These are phyloP conservation scores for Fusarium penzigii DNA, from an alignment of 2,329 filamentous ascomycete species.

Conservation along the genomic window DNA sequence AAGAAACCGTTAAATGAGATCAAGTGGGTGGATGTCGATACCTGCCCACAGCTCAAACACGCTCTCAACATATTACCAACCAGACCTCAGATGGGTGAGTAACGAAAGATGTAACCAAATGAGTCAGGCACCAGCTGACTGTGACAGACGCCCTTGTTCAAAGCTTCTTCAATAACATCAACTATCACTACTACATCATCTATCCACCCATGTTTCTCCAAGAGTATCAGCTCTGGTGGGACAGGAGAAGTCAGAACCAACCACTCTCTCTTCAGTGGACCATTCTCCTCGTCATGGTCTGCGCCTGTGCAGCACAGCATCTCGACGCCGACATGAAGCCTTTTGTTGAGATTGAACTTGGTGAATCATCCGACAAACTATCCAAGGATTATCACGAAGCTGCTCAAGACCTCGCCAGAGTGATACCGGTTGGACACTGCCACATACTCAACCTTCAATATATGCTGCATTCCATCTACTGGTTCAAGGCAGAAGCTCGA, in stretches of 20 bases:
- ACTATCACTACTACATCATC: conserved; percentile 41
- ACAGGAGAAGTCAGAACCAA: conserved; percentile 23
- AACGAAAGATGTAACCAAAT: neutral
- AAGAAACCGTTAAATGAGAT: conserved; percentile 18
- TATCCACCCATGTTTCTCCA: conserved; percentile 36
- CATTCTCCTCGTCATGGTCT: conserved; percentile 38
- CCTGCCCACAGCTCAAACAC: conserved; percentile 34
- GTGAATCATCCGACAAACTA: conserved; percentile 25
- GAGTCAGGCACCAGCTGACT: neutral
- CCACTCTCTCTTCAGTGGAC: conserved; percentile 38
- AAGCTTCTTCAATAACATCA: conserved; percentile 38
- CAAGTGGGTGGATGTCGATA: conserved; percentile 17
- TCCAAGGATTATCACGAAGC: conserved; percentile 35
- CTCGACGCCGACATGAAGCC: conserved; percentile 29
- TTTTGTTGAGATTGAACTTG: conserved; percentile 33
- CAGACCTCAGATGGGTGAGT: conserved; percentile 36
- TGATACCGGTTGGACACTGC: conserved; percentile 34
- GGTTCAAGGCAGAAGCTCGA: conserved; percentile 36
- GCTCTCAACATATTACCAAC: conserved; percentile 34
- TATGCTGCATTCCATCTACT: conserved; percentile 38
- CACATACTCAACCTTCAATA: conserved; percentile 37
- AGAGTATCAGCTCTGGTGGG: conserved; percentile 39
- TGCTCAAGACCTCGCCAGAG: conserved; percentile 32
- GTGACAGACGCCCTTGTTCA: conserved; percentile 36
- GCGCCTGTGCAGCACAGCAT: conserved; percentile 38